A percentile compares a stretch with the other conserved stretches of the same genome.
Evolutionary conservation across 1,139 yeast genomes (phyloP).

Genomic region (Martiniozyma asiatica): DNA sequence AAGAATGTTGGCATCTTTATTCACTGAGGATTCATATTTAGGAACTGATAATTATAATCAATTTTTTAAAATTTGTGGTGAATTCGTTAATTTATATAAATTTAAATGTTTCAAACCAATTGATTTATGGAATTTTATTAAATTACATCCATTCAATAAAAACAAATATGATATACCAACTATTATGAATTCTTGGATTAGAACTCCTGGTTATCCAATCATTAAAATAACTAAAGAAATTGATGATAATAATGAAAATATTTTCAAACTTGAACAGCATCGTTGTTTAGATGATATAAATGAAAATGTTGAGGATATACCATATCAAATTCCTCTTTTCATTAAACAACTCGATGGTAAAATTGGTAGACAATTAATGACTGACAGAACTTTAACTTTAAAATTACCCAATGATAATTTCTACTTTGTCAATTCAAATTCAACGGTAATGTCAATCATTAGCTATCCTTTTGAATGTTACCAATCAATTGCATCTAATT

Average conservation of each 20-base stretch:
- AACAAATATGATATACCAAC: constrained; percentile 25
- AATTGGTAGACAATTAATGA: constrained; percentile 30
- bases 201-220: constrained; percentile 48
- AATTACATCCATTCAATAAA: constrained; percentile 15
- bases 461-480: constrained; percentile 15
- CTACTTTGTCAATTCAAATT: constrained; percentile 31
- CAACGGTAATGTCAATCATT: constrained; percentile 33
- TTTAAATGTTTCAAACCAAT: constrained; percentile 36
- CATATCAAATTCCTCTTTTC: constrained; percentile 43
- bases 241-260: constrained; percentile 17
- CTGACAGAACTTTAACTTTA: constrained; percentile 34
- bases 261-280: constrained; percentile 43
- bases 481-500: constrained; percentile 11
- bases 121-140: constrained; percentile 40
- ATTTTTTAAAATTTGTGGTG: constrained; percentile 29
- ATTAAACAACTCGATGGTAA: constrained; percentile 29
- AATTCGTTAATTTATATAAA: constrained; percentile 29
- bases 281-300: constrained; percentile 28
- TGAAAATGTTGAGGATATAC: constrained; percentile 30
- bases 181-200: constrained; percentile 48
- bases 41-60: constrained; percentile 25
- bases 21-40: too few species aligned
- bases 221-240: constrained; percentile 27
- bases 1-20: constrained; percentile 40
- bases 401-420: constrained; percentile 25